Percentiles rank a stretch among this genome's conserved stretches.
Evolutionary conservation across 2,329 filamentous ascomycete genomes (phyloP).

Genomic region (Leptographium procerum): DNA sequence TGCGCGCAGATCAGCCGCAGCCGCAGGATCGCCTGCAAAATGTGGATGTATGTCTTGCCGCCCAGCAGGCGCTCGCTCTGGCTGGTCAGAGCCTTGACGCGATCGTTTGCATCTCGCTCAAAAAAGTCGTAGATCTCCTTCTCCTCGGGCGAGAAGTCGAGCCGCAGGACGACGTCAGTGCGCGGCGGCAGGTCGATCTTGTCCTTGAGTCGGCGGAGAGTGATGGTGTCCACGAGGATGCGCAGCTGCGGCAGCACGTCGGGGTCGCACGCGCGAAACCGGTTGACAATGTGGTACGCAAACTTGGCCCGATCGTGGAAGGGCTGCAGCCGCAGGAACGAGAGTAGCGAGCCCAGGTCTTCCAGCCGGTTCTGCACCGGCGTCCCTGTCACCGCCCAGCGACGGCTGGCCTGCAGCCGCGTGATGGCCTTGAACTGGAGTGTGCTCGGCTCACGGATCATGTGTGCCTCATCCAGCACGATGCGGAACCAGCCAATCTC

Average conservation of each 20-base stretch:
- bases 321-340: slow-evolving; percentile 72
- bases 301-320: slow-evolving; percentile 74
- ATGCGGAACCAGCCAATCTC: slow-evolving; percentile 87
- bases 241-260: slow-evolving; percentile 77
- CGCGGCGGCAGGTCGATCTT: slow-evolving; percentile 72
- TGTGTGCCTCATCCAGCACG: slow-evolving; percentile 88
- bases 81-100: slow-evolving; percentile 64
- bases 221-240: slow-evolving; percentile 87
- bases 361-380: slow-evolving; percentile 90
- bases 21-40: slow-evolving; percentile 81
- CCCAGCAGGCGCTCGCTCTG: slow-evolving; percentile 56
- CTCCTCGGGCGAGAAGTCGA: slow-evolving; percentile 70
- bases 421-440: slow-evolving; percentile 78
- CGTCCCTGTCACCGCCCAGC: slow-evolving; percentile 96
- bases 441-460: slow-evolving; percentile 77
- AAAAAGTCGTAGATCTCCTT: slow-evolving; percentile 73
- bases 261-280: slow-evolving; percentile 78
- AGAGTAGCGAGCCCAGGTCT: slow-evolving; percentile 76
- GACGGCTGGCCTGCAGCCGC: slow-evolving; percentile 62
- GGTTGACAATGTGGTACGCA: slow-evolving; percentile 65
- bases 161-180: slow-evolving; percentile 57
- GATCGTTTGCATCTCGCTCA: slow-evolving; percentile 65
- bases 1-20: slow-evolving; percentile 87
- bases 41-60: slow-evolving; percentile 85
- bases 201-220: slow-evolving; percentile 81